Evolutionary conservation across 2,329 filamentous ascomycete species (phyloP).

Genomic region (Scedosporium minutisporum): DNA sequence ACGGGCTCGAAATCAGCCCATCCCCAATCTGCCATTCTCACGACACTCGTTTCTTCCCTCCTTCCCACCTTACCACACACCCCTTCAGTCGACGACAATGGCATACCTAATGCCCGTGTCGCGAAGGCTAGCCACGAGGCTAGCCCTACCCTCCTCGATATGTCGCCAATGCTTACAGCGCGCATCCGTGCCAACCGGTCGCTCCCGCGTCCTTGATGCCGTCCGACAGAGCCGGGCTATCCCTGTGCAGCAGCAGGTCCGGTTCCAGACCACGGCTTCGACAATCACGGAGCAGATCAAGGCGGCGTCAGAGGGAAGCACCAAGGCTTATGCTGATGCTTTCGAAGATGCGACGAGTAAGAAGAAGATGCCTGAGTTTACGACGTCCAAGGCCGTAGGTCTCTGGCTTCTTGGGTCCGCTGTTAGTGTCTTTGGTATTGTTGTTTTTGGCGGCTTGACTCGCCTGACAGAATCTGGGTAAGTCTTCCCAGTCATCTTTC

Average conservation of each 20-base stretch:
- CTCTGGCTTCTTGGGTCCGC: conserved; percentile 92
- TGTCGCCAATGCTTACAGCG: conserved; percentile 39
- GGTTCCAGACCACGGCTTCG: conserved; percentile 6
- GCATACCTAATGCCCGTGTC: conserved; percentile 31
- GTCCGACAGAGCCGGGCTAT: conserved; percentile 14
- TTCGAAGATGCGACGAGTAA: conserved; percentile 1
- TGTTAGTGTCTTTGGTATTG: conserved; percentile 90
- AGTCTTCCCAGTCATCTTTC: conserved; percentile 11
- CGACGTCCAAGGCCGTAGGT: conserved; percentile 66
- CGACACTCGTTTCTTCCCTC: not conserved
- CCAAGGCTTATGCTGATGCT: not conserved
- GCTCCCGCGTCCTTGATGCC: conserved; percentile 1
- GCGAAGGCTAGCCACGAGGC: conserved; percentile 28
- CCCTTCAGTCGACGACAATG: conserved; percentile 20
- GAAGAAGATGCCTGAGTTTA: conserved; percentile 41
- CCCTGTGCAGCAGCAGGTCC: conserved; percentile 13
- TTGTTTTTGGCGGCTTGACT: conserved; percentile 89
- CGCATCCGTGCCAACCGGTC: not conserved
- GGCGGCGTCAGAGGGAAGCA: conserved; percentile 1
- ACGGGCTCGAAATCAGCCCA: not conserved
- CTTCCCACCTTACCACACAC: not conserved
- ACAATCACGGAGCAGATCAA: conserved; percentile 1
- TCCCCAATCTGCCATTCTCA: not conserved
- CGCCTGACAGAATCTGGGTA: conserved; percentile 93
- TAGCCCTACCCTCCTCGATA: conserved; percentile 29